Evolutionary conservation across 2,329 filamentous ascomycete genomes (phyloP), one percentile per base, ranked within the genome.

Genomic region (Apiospora arundinis): DNA sequence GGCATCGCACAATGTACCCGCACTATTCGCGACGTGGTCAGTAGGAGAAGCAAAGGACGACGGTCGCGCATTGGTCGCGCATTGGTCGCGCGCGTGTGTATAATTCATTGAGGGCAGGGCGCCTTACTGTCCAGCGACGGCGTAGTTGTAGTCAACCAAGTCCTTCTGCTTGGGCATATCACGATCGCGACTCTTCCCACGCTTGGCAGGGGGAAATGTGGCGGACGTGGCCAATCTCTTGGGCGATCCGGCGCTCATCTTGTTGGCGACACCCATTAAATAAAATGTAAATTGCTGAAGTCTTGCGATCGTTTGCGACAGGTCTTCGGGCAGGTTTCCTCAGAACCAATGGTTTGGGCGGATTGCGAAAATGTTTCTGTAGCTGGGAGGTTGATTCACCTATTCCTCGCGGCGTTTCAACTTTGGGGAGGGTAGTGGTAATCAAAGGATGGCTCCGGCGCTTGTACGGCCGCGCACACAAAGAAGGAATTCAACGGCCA

Each of bases 1-100:
- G 70, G 89, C 86, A 78, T 97, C 94, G 79, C 92, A 95, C 77
- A 97, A 89, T 66, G 97, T 95, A 74, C 96, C 96, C 76, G 97
- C 95, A 83, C 95, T 98, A 79, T 40, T 63, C 28, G 56, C 32
- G 56, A 1, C 56, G 40, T 40, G 9, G 65, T 73, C 68, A 68
- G 66, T 67, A 69, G 18, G 11, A 63, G 72, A 68, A 74, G 32
- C 16, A n/a, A 40, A 40, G 56, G 28, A 9, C 9, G 32, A 32
- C 2, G 52, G 28, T 32, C 9, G 56, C 32, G 32, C 32, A 40
- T n/a, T 37, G 56, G 12, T 11, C 5, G 18, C 6, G 21, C 21
- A n/a, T n/a, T n/a, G n/a, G n/a, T n/a, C n/a, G 56, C 32, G 14
- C 11, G 49, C 70, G 77, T 74, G 63, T 72, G n/a, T n/a, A n/a